phyloP scores from a whole-genome alignment of 78 protist species.

The Andalucia godoyi region DNA sequence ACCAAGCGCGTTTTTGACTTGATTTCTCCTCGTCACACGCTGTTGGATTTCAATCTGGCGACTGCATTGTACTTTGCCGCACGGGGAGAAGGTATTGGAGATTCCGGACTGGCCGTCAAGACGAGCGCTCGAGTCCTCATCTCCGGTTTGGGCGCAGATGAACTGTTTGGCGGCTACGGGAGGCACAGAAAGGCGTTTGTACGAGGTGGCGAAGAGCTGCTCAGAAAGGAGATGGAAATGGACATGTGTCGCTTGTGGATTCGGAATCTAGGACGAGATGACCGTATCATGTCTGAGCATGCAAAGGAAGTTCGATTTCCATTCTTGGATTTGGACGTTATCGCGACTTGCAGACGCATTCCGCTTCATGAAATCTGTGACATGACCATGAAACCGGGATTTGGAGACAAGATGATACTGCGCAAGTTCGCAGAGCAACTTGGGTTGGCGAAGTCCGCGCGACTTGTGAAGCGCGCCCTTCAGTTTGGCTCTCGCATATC shows the following conservation, averaged over 20 bases:
- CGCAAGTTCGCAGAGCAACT: constrained; percentile 3
- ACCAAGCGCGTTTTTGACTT: not conserved
- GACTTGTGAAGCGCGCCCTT: constrained; percentile 51
- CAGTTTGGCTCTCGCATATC: constrained; percentile 53
- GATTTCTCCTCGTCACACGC: constrained; percentile 24
- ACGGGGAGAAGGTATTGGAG: constrained; percentile 37
- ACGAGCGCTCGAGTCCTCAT: constrained; percentile 46
- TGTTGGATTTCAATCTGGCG: constrained; percentile 79
- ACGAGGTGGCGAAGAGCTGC: constrained; percentile 16
- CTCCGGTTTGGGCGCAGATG: constrained; percentile 88
- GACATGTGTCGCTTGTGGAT: constrained; percentile 52
- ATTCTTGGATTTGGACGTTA: constrained; percentile 54
- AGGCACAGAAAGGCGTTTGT: constrained; percentile 44
- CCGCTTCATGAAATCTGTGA: constrained; percentile 27
- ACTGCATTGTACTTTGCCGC: constrained; percentile 68
- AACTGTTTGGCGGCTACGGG: constrained; percentile 76
- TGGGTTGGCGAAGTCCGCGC: constrained; percentile 22
- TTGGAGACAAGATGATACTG: constrained; percentile 44
- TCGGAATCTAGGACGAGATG: constrained; percentile 84
- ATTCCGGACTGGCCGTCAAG: not conserved
- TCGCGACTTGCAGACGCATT: constrained; percentile 5
- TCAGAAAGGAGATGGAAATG: constrained; percentile 47
- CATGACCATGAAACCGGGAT: constrained; percentile 15
- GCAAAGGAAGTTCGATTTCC: constrained; percentile 71
- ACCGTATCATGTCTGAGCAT: constrained; percentile 57